phyloP scores from a whole-genome alignment of 257 asterid species.

The Solanum corneliomulleri region DNA sequence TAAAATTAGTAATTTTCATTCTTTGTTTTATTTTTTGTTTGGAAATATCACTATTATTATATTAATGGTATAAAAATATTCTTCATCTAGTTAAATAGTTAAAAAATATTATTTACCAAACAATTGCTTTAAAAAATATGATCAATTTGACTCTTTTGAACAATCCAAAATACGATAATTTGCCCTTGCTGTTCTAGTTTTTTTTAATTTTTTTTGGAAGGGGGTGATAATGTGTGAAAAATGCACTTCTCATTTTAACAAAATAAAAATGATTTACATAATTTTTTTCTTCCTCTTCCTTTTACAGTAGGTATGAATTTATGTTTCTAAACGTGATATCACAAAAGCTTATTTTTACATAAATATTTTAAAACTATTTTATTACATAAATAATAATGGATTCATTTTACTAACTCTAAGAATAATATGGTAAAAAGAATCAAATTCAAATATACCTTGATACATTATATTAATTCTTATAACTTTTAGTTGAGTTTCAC shows the following conservation, averaged over 20 bases:
- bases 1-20: neutral
- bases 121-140: neutral
- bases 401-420: neutral
- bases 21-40: neutral
- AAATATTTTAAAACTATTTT: no score
- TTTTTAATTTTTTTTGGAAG: no score
- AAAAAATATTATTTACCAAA: no score
- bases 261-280: no score
- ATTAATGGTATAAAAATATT: no score
- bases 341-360: neutral
- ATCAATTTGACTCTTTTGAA: neutral
- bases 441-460: neutral
- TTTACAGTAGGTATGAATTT: neutral
- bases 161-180: neutral
- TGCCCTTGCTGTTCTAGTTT: neutral
- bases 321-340: no score
- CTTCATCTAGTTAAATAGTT: neutral
- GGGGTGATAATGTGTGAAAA: neutral
- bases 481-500: neutral
- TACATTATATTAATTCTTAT: no score
- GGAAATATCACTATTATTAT: neutral
- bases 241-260: neutral
- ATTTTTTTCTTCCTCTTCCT: neutral
- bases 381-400: no score
- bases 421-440: neutral